A percentile compares a stretch with the other conserved stretches of the same genome.
Evolutionary conservation across 2,329 filamentous ascomycete genomes (phyloP).

Genomic region (Allantophomopsis lycopodina): DNA sequence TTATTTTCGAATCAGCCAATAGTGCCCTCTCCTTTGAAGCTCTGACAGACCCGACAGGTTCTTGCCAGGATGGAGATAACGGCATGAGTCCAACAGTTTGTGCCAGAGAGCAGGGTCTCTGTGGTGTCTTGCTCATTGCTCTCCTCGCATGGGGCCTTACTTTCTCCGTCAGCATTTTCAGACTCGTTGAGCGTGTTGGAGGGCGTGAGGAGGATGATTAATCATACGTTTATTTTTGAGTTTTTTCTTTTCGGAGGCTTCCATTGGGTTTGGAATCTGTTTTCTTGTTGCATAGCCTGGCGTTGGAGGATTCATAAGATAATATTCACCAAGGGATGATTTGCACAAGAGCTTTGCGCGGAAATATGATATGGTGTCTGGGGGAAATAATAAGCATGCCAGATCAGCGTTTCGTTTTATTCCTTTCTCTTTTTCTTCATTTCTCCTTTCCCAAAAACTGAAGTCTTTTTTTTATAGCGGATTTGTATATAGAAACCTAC

Average conservation of each 20-base stretch:
- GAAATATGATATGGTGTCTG: no score
- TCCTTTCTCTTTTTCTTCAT: no score
- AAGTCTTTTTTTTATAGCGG: no score
- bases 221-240: slow-evolving; percentile 1
- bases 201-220: slow-evolving; percentile 31
- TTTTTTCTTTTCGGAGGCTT: slow-evolving; percentile 1
- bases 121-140: slow-evolving; percentile 66
- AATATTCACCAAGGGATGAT: no score
- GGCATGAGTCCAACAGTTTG: slow-evolving; percentile 34
- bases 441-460: no score
- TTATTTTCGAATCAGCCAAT: slow-evolving; percentile 93
- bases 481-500: no score
- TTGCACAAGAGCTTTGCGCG: no score
- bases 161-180: slow-evolving; percentile 74
- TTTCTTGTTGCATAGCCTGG: no score
- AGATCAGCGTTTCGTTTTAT: no score
- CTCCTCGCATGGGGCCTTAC: slow-evolving; percentile 84
- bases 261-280: not conserved
- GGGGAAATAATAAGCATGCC: no score
- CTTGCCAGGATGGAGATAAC: slow-evolving; percentile 31
- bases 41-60: slow-evolving; percentile 48
- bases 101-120: slow-evolving; percentile 53
- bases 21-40: slow-evolving; percentile 80
- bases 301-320: no score
- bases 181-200: slow-evolving; percentile 47